phyloP scores from a whole-genome alignment of 2,329 filamentous ascomycete genomes.

The Pseudocercospora ulei region DNA sequence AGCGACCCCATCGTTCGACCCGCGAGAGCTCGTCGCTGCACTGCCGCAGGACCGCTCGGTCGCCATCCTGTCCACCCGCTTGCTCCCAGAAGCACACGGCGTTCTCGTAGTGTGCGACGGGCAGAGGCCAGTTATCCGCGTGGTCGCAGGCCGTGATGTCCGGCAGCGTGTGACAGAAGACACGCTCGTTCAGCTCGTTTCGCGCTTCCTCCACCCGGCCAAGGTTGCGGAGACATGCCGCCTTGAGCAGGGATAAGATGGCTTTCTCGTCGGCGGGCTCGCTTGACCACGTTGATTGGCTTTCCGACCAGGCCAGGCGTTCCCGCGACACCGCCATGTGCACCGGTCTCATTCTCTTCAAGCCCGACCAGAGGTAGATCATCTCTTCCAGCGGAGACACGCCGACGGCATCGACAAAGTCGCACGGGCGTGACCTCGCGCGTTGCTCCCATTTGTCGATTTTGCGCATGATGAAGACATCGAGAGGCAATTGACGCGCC shows the following conservation, averaged over 20 bases:
- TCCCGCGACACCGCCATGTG: constrained; percentile 56
- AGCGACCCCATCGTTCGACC: constrained; percentile 60
- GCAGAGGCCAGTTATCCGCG: constrained; percentile 60
- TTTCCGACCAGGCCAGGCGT: constrained; percentile 56
- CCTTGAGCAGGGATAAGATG: constrained; percentile 56
- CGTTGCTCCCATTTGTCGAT: constrained; percentile 78
- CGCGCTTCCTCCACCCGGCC: constrained; percentile 53
- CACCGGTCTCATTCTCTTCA: constrained; percentile 61
- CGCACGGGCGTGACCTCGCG: constrained; percentile 55
- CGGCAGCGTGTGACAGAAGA: constrained; percentile 51
- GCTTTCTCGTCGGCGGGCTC: constrained; percentile 53
- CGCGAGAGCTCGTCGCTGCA: constrained; percentile 58
- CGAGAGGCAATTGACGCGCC: constrained; percentile 80
- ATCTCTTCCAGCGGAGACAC: constrained; percentile 78
- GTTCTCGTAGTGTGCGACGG: constrained; percentile 77
- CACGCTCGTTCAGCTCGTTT: constrained; percentile 50
- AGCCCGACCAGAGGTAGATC: constrained; percentile 87
- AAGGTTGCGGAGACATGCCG: constrained; percentile 56
- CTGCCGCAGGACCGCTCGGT: constrained; percentile 46
- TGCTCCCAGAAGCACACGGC: constrained; percentile 72
- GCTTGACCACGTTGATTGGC: constrained; percentile 44
- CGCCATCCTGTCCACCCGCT: constrained; percentile 35
- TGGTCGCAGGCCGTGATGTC: constrained; percentile 44
- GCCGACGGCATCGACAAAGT: constrained; percentile 70
- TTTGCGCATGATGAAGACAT: constrained; percentile 74